Conservation (phyloP, 768 basidiomycete species). For the Imleria badia region DNA sequence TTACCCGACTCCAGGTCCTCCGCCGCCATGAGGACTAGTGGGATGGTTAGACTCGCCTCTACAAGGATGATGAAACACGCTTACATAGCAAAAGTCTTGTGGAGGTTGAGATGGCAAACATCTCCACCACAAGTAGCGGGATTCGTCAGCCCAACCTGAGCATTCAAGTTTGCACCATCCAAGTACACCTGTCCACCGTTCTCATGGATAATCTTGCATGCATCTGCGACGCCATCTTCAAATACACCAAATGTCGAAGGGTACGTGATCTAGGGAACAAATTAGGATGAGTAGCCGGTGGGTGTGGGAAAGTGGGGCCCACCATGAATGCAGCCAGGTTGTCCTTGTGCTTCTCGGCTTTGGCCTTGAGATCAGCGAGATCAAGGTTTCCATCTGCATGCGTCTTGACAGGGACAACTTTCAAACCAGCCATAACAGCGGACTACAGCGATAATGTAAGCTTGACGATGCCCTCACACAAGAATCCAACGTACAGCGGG, state of each 20-base stretch:
- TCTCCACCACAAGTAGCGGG: slow-evolving; percentile 96
- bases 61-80: slow-evolving; percentile 22
- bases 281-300: slow-evolving; percentile 1
- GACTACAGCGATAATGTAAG: slow-evolving; percentile 52
- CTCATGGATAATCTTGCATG: slow-evolving; percentile 91
- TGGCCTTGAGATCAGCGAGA: slow-evolving; percentile 76
- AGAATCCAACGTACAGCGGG: slow-evolving; percentile 70
- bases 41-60: neutral
- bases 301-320: slow-evolving; percentile 20
- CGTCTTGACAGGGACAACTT: slow-evolving; percentile 94
- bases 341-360: slow-evolving; percentile 90
- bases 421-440: slow-evolving; percentile 95
- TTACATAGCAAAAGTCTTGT: slow-evolving; percentile 96
- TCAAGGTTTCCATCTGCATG: slow-evolving; percentile 87
- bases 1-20: slow-evolving; percentile 93
- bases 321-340: slow-evolving; percentile 97
- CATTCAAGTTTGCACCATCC: slow-evolving; percentile 93
- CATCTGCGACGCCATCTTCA: slow-evolving; percentile 85
- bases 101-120: slow-evolving; percentile 96
- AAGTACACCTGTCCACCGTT: slow-evolving; percentile 97
- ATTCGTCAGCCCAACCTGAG: slow-evolving; percentile 90
- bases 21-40: slow-evolving; percentile 89
- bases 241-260: slow-evolving; percentile 98
- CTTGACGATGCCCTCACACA: neutral
- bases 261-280: slow-evolving; percentile 73